Conservation (phyloP, 305 asterid species). For the Rubia occidens region DNA sequence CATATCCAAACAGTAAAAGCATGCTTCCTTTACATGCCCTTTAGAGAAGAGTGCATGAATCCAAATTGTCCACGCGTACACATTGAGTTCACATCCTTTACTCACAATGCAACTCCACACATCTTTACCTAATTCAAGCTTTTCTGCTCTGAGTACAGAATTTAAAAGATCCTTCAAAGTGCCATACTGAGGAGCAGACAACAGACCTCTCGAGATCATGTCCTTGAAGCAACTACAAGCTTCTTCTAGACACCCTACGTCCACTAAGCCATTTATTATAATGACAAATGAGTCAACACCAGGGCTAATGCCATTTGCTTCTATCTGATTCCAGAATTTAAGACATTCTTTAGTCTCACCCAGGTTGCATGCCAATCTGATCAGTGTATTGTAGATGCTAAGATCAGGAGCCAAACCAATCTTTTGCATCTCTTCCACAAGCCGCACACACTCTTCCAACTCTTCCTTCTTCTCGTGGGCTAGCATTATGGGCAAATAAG, state of each 20-base stretch:
- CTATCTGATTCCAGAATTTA: slow-evolving; percentile 53
- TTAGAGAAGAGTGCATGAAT: slow-evolving; percentile 74
- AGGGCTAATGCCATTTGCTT: slow-evolving; percentile 58
- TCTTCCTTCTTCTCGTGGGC: slow-evolving; percentile 89
- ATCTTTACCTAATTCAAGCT: slow-evolving; percentile 64
- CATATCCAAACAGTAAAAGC: slow-evolving; percentile 79
- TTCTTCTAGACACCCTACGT: slow-evolving; percentile 50
- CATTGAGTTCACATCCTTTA: slow-evolving; percentile 82
- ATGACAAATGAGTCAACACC: slow-evolving; percentile 65
- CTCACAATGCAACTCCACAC: slow-evolving; percentile 60
- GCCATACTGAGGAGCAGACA: slow-evolving; percentile 79
- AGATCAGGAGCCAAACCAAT: slow-evolving; percentile 50
- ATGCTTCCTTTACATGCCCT: slow-evolving; percentile 82
- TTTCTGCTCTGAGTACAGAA: slow-evolving; percentile 65
- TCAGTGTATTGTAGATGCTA: slow-evolving; percentile 45
- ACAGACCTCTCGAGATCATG: slow-evolving; percentile 78
- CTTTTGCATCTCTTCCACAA: slow-evolving; percentile 62
- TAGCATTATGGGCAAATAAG: slow-evolving; percentile 63
- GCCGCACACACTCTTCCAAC: slow-evolving; percentile 69
- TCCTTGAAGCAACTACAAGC: slow-evolving; percentile 78
- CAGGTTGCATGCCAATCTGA: slow-evolving; percentile 66
- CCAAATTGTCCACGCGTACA: slow-evolving; percentile 89
- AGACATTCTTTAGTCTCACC: slow-evolving; percentile 61
- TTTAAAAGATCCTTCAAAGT: slow-evolving; percentile 61
- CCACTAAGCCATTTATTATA: slow-evolving; percentile 59